Conservation (phyloP, 257 asterid genomes). For the Solanum peruvianum region DNA sequence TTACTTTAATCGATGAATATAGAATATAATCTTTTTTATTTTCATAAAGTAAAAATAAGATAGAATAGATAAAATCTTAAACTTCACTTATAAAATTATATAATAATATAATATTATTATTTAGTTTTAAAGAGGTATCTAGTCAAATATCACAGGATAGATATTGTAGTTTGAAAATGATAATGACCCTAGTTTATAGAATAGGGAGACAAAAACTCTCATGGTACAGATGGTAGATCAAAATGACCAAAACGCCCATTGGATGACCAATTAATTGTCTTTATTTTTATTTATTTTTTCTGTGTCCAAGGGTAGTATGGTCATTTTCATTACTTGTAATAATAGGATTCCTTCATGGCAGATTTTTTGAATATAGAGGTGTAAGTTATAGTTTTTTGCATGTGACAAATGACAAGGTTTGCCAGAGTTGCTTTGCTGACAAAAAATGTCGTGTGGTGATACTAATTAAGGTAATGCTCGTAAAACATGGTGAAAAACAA, state of each 20-base stretch:
- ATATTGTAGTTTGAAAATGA: not conserved
- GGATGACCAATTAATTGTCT: not conserved
- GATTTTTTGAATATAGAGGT: not conserved
- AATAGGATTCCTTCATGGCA: not conserved
- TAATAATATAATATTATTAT: rapidly evolving
- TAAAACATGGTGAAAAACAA: not conserved
- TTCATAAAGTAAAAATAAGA: too few relatives aligned
- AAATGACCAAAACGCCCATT: not conserved
- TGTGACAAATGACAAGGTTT: not conserved
- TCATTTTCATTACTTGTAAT: not conserved
- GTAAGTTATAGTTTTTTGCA: not conserved
- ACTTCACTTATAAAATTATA: not conserved
- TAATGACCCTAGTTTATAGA: not conserved
- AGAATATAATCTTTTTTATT: too few relatives aligned
- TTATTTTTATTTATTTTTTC: not conserved
- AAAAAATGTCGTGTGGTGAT: not conserved
- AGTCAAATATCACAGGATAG: not conserved
- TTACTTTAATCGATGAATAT: rapidly evolving
- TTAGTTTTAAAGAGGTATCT: not conserved
- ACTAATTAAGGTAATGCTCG: not conserved
- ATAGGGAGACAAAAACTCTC: not conserved
- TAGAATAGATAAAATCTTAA: rapidly evolving
- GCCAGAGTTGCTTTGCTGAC: not conserved
- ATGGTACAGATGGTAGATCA: not conserved
- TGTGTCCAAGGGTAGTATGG: not conserved